Conservation (phyloP, 2,329 filamentous ascomycete genomes). For the Zymoseptoria ardabiliae region DNA sequence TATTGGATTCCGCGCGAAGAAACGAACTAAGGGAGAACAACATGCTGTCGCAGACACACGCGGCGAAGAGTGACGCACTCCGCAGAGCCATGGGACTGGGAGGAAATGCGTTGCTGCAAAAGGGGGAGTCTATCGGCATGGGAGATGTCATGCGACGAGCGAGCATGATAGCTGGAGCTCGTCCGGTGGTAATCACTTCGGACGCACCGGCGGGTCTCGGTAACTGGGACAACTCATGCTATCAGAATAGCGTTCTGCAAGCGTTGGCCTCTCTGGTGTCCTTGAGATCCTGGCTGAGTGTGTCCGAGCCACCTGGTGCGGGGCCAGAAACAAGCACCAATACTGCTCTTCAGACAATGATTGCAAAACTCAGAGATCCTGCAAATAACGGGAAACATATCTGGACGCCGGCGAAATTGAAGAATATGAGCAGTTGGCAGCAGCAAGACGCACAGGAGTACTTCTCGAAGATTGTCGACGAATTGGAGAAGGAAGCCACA, state of each 20-base stretch:
- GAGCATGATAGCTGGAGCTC: conserved; percentile 15
- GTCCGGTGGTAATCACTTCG: conserved; percentile 12
- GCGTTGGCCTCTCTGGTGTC: conserved; percentile 56
- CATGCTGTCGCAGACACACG: conserved; percentile 27
- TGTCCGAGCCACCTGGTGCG: conserved; percentile 8
- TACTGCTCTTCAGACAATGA: conserved; percentile 53
- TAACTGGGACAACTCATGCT: conserved; percentile 93
- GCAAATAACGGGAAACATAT: conserved; percentile 67
- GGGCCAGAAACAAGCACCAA: conserved; percentile 20
- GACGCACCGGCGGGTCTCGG: conserved; percentile 58
- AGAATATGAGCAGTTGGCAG: conserved; percentile 90
- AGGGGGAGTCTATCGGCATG: conserved; percentile 26
- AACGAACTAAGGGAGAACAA: conserved; percentile 23
- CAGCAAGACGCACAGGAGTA: conserved; percentile 99
- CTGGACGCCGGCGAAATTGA: conserved; percentile 74
- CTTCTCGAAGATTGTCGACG: conserved; percentile 65
- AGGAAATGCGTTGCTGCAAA: conserved; percentile 30
- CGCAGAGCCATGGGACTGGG: conserved; percentile 33
- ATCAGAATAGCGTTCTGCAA: conserved; percentile 84
- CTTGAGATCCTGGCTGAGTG: conserved; percentile 12
- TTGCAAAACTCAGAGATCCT: conserved; percentile 62
- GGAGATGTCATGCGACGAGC: conserved; percentile 25
- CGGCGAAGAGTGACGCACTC: conserved; percentile 33
- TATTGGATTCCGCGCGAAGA: conserved; percentile 48
- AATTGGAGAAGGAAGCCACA: conserved; percentile 53